phyloP scores from a whole-genome alignment of 2,329 filamentous ascomycete species.

The Xylariaceae sp. region DNA sequence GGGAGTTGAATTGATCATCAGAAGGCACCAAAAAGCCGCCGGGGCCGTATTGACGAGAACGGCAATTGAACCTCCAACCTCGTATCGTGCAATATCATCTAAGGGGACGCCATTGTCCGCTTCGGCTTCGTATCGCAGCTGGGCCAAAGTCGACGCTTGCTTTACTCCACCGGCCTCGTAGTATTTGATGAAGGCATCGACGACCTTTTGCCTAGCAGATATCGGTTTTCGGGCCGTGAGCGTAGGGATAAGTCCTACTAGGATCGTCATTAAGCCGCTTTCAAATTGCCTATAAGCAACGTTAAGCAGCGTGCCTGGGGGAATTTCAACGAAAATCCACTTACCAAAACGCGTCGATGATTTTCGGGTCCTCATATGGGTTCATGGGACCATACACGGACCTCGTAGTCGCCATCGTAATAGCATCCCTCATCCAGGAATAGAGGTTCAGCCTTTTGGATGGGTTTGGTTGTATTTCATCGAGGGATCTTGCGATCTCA shows the following conservation, averaged over 20 bases:
- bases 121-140: conserved; percentile 33
- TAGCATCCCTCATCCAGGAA: conserved; percentile 27
- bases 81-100: conserved; percentile 37
- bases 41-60: conserved; percentile 39
- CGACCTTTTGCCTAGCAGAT: conserved; percentile 31
- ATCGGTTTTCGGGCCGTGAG: conserved; percentile 32
- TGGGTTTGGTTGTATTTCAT: conserved; percentile 13
- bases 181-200: conserved; percentile 36
- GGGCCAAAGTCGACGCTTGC: conserved; percentile 35
- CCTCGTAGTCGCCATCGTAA: conserved; percentile 35
- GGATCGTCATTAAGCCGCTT: conserved; percentile 19
- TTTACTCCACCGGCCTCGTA: conserved; percentile 35
- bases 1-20: conserved; percentile 31
- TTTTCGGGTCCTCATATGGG: conserved; percentile 33
- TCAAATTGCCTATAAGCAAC: conserved; percentile 18
- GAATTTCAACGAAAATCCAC: not conserved
- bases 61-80: conserved; percentile 38
- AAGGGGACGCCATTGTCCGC: conserved; percentile 27
- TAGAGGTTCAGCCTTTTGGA: conserved; percentile 18
- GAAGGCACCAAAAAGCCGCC: conserved; percentile 38
- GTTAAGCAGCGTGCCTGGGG: not conserved
- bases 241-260: conserved; percentile 24
- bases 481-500: conserved; percentile 26
- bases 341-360: conserved; percentile 36
- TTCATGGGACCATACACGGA: conserved; percentile 40